A percentile compares a stretch with the other conserved stretches of the same genome.
These are phyloP conservation scores for Hericium alpestre DNA, from an alignment of 768 basidiomycete species.

Conservation along the genomic window DNA sequence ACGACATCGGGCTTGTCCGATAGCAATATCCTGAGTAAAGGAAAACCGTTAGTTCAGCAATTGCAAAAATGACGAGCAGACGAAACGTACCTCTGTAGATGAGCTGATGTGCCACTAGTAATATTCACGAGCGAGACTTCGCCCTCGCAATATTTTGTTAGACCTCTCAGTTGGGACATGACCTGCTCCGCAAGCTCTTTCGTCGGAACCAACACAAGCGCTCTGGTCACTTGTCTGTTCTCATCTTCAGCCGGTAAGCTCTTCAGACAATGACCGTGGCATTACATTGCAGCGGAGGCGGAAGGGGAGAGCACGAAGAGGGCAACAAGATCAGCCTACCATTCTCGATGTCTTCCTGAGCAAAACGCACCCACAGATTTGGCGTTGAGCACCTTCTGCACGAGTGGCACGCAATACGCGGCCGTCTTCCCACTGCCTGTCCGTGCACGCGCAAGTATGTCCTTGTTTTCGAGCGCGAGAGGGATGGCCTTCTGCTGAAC, in stretches of 20 bases:
- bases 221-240: constrained; percentile 51
- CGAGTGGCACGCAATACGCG: constrained; percentile 85
- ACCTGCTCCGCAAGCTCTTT: constrained; percentile 92
- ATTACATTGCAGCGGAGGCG: neutral
- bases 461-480: constrained; percentile 76
- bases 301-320: neutral
- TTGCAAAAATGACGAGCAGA: neutral
- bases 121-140: constrained; percentile 65
- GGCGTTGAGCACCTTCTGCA: constrained; percentile 76
- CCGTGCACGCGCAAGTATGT: constrained; percentile 87
- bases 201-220: constrained; percentile 78
- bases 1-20: constrained; percentile 73
- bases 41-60: neutral
- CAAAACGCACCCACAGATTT: constrained; percentile 34
- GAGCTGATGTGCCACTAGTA: constrained; percentile 58
- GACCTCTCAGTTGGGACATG: constrained; percentile 47
- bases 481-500: constrained; percentile 91
- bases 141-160: constrained; percentile 72
- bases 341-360: neutral
- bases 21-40: constrained; percentile 31
- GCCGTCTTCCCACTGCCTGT: constrained; percentile 98
- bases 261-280: neutral
- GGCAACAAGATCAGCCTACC: neutral
- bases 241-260: constrained; percentile 9
- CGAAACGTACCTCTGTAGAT: constrained; percentile 56